These are phyloP conservation scores for Coix lacrymajobi DNA, from an alignment of 176 grass and related monocot species.

Conservation along the genomic window DNA sequence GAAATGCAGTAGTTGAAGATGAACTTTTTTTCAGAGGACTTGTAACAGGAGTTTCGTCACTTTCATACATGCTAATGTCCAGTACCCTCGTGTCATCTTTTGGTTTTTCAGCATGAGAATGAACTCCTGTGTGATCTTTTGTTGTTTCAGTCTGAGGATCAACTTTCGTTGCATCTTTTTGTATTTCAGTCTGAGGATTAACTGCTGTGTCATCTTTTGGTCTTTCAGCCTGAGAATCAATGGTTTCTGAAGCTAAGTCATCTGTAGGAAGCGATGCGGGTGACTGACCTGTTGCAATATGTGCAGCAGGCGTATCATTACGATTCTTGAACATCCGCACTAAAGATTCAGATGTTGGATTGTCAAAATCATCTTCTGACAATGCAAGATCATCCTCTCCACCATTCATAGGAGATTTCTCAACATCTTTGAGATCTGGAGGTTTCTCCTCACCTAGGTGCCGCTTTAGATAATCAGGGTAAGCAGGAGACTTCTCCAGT, in stretches of 20 bases:
- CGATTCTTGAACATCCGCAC: constrained; percentile 77
- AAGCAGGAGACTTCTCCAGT: constrained; percentile 44
- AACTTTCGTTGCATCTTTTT: constrained; percentile 16
- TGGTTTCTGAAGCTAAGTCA: constrained; percentile 21
- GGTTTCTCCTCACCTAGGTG: constrained; percentile 45
- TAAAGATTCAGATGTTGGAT: constrained; percentile 69
- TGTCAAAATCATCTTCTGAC: constrained; percentile 88
- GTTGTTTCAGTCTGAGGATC: constrained; percentile 19
- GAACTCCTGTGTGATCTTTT: background rate
- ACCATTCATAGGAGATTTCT: constrained; percentile 45
- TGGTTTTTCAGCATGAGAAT: constrained; percentile 23
- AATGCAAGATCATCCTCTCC: constrained; percentile 58
- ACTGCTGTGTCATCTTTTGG: constrained; percentile 17
- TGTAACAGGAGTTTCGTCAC: constrained; percentile 44
- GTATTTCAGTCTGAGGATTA: constrained; percentile 1
- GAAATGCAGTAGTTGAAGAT: constrained; percentile 32
- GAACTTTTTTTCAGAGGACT: constrained; percentile 41
- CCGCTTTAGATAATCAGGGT: constrained; percentile 34
- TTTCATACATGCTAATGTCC: constrained; percentile 57
- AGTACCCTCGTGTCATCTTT: constrained; percentile 30
- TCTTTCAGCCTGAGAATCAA: constrained; percentile 12
- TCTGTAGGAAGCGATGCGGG: constrained; percentile 34
- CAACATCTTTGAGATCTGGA: constrained; percentile 55
- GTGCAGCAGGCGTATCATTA: constrained; percentile 48
- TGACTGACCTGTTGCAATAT: constrained; percentile 33